Evolutionary conservation across 495 filamentous ascomycete genomes (phyloP), one percentile per base, ranked within the genome.

Genomic region (Xylaria cubensis): DNA sequence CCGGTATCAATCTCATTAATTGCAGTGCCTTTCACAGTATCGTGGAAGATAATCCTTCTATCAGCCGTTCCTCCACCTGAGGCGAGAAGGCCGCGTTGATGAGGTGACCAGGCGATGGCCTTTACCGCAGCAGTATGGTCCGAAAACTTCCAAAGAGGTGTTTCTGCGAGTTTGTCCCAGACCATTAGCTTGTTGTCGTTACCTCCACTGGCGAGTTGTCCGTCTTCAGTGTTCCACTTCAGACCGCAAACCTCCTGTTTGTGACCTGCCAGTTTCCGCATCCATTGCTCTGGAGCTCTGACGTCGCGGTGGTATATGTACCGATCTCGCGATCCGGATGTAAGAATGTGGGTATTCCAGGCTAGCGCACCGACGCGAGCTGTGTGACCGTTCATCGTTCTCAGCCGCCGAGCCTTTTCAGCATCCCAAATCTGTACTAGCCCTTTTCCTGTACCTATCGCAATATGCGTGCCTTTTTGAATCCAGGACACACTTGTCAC

Each of bases 231-330:
- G 75, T 99, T 99, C 96, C 96, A 99, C 77, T 93, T 92, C 66
- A 99, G 84, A n/a, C 96, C 96, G 77, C 96, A 99, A 17, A 99
- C 93, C 82, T 99, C 96, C 84, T 99, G 96, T 81, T 98, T 99
- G 82, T 99, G 96, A 15, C 97, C 96, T n/a, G 88, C 85, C 2
- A 98, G 84, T 74, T 92, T 93, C 51, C 91, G 89, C 17, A 97
- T 84, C 85, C 90, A 97, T 76, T 97, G 96, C 65, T 95, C 93
- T 0, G 95, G 93, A n/a, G 92, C 91, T 70, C 96, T 92, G 8
- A 99, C 96, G 80, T 99, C 96, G 24, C 96, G 93, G 77, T 99
- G 96, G 74, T 92, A 95, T 70, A 99, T 99, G 29, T 92, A 80
- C 10, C 96, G 93, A 82, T 99, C 96, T 24, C 96, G 89, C 6